Percentiles rank a stretch among this genome's conserved stretches.
phyloP scores from a whole-genome alignment of 345 rosid species.

The Nasturtium officinale region DNA sequence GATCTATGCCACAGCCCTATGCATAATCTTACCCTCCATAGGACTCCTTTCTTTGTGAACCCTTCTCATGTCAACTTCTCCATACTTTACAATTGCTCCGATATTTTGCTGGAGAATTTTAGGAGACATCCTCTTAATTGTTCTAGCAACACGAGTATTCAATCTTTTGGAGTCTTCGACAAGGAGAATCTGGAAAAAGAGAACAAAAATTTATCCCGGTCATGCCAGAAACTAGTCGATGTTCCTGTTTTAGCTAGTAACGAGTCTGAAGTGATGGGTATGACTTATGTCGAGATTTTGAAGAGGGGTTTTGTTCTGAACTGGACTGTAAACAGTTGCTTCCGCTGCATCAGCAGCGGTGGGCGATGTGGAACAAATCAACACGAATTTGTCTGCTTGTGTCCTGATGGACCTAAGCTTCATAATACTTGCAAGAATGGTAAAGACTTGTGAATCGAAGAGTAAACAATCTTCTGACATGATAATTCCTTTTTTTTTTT shows the following conservation, averaged over 20 bases:
- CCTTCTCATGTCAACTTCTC: conserved; percentile 33
- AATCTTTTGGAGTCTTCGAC: conserved; percentile 49
- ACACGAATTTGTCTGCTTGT: conserved; percentile 51
- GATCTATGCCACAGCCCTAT: conserved; percentile 48
- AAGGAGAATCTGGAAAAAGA: neutral
- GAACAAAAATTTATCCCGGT: neutral
- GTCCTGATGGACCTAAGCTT: conserved; percentile 46
- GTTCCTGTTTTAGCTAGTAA: conserved; percentile 36
- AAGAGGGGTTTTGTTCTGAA: conserved; percentile 59
- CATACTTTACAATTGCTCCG: conserved; percentile 55
- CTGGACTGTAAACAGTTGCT: conserved; percentile 54
- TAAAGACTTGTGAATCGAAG: conserved; percentile 27
- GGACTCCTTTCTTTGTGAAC: conserved; percentile 51
- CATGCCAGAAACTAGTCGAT: conserved; percentile 43
- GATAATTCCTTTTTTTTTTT: no score
- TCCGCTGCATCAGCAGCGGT: conserved; percentile 49
- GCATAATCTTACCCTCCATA: conserved; percentile 49
- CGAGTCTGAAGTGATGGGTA: neutral
- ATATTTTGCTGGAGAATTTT: neutral
- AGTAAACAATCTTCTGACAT: neutral
- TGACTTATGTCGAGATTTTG: conserved; percentile 48
- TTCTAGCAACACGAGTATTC: conserved; percentile 29
- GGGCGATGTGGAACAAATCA: conserved; percentile 54
- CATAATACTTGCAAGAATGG: conserved; percentile 49
- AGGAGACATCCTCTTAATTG: conserved; percentile 40